phyloP scores from a whole-genome alignment of 2,329 filamentous ascomycete species.

The Dendryphion nanum region DNA sequence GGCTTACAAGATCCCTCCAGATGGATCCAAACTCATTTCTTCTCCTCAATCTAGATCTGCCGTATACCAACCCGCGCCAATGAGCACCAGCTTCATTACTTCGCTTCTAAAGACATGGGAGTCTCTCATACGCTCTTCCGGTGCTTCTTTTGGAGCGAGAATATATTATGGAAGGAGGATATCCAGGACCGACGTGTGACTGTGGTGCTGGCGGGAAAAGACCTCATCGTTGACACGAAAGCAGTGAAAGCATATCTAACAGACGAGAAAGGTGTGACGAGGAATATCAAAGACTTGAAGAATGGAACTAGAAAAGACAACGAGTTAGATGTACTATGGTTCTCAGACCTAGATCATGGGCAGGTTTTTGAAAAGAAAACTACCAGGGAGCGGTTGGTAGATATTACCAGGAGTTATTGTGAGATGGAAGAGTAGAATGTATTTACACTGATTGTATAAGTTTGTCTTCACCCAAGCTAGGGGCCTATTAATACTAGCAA shows the following conservation, averaged over 20 bases:
- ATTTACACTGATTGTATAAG: too few relatives aligned
- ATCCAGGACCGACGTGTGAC: conserved; percentile 51
- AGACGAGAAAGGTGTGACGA: conserved; percentile 18
- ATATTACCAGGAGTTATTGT: conserved; percentile 25
- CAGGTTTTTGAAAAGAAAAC: conserved; percentile 45
- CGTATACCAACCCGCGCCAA: conserved; percentile 51
- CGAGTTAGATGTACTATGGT: conserved; percentile 60
- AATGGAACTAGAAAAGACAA: conserved; percentile 34
- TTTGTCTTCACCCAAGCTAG: too few relatives aligned
- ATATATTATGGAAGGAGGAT: conserved; percentile 69
- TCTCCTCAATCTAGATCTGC: conserved; percentile 12
- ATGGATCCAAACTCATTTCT: conserved; percentile 25
- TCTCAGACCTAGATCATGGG: conserved; percentile 62
- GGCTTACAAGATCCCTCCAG: conserved; percentile 41
- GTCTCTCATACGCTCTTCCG: conserved; percentile 63
- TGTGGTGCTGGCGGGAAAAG: conserved; percentile 58
- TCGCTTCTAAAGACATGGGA: conserved; percentile 65
- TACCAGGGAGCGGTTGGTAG: conserved; percentile 19
- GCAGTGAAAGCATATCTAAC: conserved; percentile 59
- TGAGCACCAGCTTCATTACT: conserved; percentile 70
- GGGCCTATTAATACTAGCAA: too few relatives aligned
- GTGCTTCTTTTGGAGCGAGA: conserved; percentile 71
- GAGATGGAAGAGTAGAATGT: conserved; percentile 13
- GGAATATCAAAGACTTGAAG: conserved; percentile 27
- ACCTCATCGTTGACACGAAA: conserved; percentile 64